phyloP scores from a whole-genome alignment of 2,329 filamentous ascomycete genomes.

The Colletotrichum acutatum region DNA sequence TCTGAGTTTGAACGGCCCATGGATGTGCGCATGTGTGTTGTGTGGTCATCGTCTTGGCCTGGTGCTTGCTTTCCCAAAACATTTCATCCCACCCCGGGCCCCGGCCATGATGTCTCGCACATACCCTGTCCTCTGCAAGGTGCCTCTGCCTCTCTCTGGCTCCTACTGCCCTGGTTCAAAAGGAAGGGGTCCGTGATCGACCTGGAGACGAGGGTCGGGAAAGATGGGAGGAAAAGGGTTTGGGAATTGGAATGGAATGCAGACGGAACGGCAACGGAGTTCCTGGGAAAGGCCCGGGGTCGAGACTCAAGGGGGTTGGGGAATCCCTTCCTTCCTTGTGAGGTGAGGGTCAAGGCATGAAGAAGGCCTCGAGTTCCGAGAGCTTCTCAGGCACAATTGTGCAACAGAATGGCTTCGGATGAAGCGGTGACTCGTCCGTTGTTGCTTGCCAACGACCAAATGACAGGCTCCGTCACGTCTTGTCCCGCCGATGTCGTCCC shows the following conservation, averaged over 20 bases:
- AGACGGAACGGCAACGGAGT: constrained; percentile 31
- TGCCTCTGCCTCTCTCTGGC: constrained; percentile 30
- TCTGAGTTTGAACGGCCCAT: not conserved
- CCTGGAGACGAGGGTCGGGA: constrained; percentile 25
- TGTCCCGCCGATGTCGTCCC: constrained; percentile 24
- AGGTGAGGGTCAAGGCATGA: constrained; percentile 30
- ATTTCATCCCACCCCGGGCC: constrained; percentile 28
- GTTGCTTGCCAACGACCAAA: constrained; percentile 1
- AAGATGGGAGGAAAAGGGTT: constrained; percentile 26
- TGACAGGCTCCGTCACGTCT: constrained; percentile 23
- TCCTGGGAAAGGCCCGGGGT: constrained; percentile 21
- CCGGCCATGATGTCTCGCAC: constrained; percentile 30
- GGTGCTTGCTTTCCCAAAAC: constrained; percentile 30
- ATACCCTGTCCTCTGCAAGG: constrained; percentile 26
- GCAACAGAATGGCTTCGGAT: constrained; percentile 29
- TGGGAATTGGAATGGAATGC: constrained; percentile 25
- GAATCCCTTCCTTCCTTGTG: constrained; percentile 2
- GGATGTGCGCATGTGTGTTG: not conserved
- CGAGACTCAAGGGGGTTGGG: constrained; percentile 11
- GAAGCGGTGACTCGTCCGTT: constrained; percentile 34
- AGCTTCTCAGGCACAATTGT: constrained; percentile 27
- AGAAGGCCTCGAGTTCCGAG: constrained; percentile 31
- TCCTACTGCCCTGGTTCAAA: constrained; percentile 11
- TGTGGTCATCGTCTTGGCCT: constrained; percentile 13
- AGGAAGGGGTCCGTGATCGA: constrained; percentile 37